phyloP scores from a whole-genome alignment of 1,139 yeast species.

The Pichia sp. region DNA sequence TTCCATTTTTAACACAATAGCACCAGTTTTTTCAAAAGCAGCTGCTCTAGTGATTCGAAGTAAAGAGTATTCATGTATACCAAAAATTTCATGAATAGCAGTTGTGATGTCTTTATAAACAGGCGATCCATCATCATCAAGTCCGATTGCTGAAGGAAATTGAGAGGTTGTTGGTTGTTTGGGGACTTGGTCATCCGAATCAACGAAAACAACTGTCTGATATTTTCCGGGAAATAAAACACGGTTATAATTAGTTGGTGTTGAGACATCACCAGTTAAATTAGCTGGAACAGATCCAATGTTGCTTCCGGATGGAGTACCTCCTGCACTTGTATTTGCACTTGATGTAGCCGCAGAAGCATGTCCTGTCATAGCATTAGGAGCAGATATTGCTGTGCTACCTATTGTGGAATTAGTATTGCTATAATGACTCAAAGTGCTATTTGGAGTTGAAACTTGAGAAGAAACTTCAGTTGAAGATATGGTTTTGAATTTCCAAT shows the following conservation, averaged over 20 bases:
- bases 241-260: no score
- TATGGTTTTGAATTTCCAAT: slow-evolving; percentile 28
- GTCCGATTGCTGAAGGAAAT: slow-evolving; percentile 10
- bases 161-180: not conserved
- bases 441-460: not conserved
- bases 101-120: slow-evolving; percentile 41
- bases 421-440: not conserved
- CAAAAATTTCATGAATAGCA: slow-evolving; percentile 40
- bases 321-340: no score
- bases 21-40: slow-evolving; percentile 43
- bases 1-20: slow-evolving; percentile 44
- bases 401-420: not conserved
- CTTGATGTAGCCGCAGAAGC: slow-evolving; percentile 2
- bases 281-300: no score
- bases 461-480: slow-evolving; percentile 2
- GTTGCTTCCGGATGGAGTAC: no score
- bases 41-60: slow-evolving; percentile 50
- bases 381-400: not conserved
- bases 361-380: no score
- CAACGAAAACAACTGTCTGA: slow-evolving; percentile 17
- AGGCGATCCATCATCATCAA: slow-evolving; percentile 19
- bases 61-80: slow-evolving; percentile 36
- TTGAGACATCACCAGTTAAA: not conserved
- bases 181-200: slow-evolving; percentile 1
- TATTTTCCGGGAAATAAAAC: slow-evolving; percentile 14